Conservation (phyloP, 176 grass and related monocot genomes). For the Guadua angustifolia region DNA sequence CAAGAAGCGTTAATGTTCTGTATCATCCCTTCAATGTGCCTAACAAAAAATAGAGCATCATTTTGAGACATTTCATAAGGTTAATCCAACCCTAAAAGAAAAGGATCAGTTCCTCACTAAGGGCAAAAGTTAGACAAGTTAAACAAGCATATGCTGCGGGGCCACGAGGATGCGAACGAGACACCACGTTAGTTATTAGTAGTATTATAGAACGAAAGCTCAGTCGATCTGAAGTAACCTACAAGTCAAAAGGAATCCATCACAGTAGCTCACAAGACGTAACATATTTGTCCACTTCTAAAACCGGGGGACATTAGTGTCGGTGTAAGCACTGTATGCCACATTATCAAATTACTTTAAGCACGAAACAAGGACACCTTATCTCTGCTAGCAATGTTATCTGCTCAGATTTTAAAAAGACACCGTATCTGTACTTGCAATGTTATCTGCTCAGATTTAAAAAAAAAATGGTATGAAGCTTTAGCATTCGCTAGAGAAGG, state of each 20-base stretch:
- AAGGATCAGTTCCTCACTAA: not conserved
- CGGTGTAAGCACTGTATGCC: not conserved
- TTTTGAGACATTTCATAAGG: not conserved
- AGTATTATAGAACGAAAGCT: not conserved
- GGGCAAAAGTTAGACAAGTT: not conserved
- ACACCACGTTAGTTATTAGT: not conserved
- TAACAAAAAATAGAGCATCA: not conserved
- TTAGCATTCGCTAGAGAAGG: too few species aligned
- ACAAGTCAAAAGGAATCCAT: constrained; percentile 16
- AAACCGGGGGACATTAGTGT: not conserved
- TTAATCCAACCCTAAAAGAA: not conserved
- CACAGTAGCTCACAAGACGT: not conserved
- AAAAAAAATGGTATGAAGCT: too few species aligned
- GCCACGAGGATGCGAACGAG: not conserved
- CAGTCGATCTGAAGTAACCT: constrained; percentile 7
- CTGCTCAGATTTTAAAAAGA: constrained; percentile 12
- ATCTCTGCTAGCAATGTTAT: constrained; percentile 32
- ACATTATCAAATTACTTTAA: constrained; percentile 18
- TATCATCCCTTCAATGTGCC: not conserved
- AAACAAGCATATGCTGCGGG: not conserved
- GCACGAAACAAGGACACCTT: constrained; percentile 31
- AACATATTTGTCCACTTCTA: not conserved
- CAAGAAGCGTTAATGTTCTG: not conserved
- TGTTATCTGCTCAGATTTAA: constrained; percentile 15
- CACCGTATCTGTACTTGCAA: constrained; percentile 30